These are phyloP conservation scores for Aegilops tauschii DNA, from an alignment of 176 grass and related monocot genomes.

Conservation along the genomic window DNA sequence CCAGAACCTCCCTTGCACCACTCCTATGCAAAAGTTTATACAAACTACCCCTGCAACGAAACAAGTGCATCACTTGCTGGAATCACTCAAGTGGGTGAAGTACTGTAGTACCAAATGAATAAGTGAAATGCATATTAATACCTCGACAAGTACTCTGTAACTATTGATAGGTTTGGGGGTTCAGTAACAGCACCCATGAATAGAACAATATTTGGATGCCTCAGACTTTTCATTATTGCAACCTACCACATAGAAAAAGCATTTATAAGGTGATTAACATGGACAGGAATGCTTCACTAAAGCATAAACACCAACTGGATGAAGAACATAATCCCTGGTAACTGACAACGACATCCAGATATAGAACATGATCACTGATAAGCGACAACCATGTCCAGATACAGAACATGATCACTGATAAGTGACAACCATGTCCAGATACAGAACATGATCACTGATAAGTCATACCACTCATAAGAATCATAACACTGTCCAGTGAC, in stretches of 20 bases:
- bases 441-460: neutral
- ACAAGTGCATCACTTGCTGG: neutral
- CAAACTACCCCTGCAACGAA: slow-evolving; percentile 79
- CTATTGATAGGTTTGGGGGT: slow-evolving; percentile 78
- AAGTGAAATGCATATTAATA: slow-evolving; percentile 31
- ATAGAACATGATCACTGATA: neutral
- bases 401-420: neutral
- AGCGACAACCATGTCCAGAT: neutral
- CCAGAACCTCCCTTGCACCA: slow-evolving; percentile 74
- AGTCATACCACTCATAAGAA: slow-evolving; percentile 3
- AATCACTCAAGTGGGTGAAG: slow-evolving; percentile 1
- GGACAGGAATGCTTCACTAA: neutral
- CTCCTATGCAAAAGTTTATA: slow-evolving; percentile 88
- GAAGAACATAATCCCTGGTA: neutral
- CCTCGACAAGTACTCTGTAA: slow-evolving; percentile 96
- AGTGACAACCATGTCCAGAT: neutral
- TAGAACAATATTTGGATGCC: slow-evolving; percentile 96
- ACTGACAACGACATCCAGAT: neutral
- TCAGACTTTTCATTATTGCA: slow-evolving; percentile 86
- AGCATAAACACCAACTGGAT: neutral
- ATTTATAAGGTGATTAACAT: neutral
- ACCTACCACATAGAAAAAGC: slow-evolving; percentile 40
- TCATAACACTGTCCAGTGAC: neutral
- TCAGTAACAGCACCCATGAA: slow-evolving; percentile 95
- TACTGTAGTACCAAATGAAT: neutral